phyloP scores from a whole-genome alignment of 2,329 filamentous ascomycete species.

The Aspergillus novofumigatus region DNA sequence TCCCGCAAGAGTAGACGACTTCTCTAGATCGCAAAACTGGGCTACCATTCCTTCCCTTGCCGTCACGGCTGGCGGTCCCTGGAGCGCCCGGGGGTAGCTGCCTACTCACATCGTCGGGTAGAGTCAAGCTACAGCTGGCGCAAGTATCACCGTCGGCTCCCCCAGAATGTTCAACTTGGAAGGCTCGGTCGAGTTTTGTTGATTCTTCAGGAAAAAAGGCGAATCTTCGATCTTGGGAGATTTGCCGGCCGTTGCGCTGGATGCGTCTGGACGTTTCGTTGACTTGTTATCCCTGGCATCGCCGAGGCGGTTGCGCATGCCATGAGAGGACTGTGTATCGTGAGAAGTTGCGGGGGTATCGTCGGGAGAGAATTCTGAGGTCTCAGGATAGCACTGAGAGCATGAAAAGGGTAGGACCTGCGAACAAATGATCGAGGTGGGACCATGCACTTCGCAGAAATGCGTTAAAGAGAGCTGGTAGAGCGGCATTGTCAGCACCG shows the following conservation, averaged over 20 bases:
- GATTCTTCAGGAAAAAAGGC: slow-evolving; percentile 47
- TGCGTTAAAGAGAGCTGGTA: slow-evolving; percentile 57
- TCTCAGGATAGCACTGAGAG: slow-evolving; percentile 46
- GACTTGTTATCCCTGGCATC: slow-evolving; percentile 15
- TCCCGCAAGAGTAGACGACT: slow-evolving; percentile 50
- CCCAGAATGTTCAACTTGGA: slow-evolving; percentile 43
- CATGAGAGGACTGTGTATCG: slow-evolving; percentile 25
- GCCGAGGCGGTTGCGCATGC: slow-evolving; percentile 13
- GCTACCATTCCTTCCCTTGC: slow-evolving; percentile 48
- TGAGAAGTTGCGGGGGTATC: slow-evolving; percentile 36
- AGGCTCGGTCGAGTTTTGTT: slow-evolving; percentile 38
- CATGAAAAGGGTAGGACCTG: slow-evolving; percentile 55
- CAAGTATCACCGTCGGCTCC: slow-evolving; percentile 50
- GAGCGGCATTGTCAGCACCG: not conserved
- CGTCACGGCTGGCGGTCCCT: slow-evolving; percentile 47
- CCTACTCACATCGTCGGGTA: slow-evolving; percentile 52
- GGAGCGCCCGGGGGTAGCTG: slow-evolving; percentile 51
- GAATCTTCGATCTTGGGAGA: slow-evolving; percentile 44
- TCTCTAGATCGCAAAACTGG: slow-evolving; percentile 54
- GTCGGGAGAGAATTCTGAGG: slow-evolving; percentile 37
- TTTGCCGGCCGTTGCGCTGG: slow-evolving; percentile 13
- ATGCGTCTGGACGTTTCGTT: slow-evolving; percentile 10
- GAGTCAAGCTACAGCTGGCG: slow-evolving; percentile 54
- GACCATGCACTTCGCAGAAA: slow-evolving; percentile 61
- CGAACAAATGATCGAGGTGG: slow-evolving; percentile 59